These are phyloP conservation scores for Westerdykella sp. DNA, from an alignment of 2,329 filamentous ascomycete genomes.

Conservation along the genomic window DNA sequence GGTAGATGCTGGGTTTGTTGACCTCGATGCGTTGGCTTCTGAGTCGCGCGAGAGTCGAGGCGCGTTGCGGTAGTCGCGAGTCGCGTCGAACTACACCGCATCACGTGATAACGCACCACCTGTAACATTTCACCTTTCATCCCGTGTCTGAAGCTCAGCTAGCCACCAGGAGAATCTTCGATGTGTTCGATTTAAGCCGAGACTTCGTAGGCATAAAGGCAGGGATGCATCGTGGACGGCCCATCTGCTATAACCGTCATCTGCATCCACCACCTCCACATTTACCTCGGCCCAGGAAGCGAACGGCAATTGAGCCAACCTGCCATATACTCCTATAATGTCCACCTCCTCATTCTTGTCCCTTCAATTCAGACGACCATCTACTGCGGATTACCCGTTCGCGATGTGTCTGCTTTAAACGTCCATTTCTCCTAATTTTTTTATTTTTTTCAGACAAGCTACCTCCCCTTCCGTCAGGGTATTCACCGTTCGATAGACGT, in stretches of 20 bases:
- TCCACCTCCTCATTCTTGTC: too few relatives aligned
- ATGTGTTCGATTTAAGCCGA: not conserved
- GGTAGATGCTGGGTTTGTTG: not conserved
- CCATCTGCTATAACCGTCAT: not conserved
- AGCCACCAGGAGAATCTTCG: not conserved
- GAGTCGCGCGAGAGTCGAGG: not conserved
- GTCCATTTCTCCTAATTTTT: too few relatives aligned
- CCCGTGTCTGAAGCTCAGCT: not conserved
- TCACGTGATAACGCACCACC: not conserved
- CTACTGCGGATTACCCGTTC: too few relatives aligned
- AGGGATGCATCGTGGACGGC: too few relatives aligned
- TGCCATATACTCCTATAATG: not conserved
- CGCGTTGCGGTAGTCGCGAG: not conserved
- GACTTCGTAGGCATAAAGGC: not conserved
- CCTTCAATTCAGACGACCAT: too few relatives aligned
- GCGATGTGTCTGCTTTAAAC: too few relatives aligned
- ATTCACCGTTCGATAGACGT: too few relatives aligned
- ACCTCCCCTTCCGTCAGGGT: too few relatives aligned
- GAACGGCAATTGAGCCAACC: not conserved
- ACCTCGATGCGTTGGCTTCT: not conserved
- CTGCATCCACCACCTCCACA: not conserved
- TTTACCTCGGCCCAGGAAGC: not conserved
- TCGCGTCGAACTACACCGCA: not conserved
- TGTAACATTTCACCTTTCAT: not conserved
- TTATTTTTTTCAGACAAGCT: too few relatives aligned